Evolutionary conservation across 805 yeast species (phyloP).

Genomic region (Myxozyma monticola): DNA sequence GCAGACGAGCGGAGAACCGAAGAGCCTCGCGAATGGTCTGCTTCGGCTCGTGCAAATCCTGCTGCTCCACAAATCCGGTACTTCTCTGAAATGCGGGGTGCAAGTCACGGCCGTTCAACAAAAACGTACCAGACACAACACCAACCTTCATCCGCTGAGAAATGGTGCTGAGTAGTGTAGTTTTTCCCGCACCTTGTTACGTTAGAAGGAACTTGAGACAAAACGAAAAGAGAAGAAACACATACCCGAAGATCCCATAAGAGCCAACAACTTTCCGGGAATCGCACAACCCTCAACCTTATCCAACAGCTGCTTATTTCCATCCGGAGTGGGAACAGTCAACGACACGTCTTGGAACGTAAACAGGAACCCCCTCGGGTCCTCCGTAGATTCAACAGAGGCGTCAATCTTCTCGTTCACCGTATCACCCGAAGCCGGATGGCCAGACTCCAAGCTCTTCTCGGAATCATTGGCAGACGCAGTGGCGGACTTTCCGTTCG

Average conservation of each 20-base stretch:
- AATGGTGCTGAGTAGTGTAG: slow-evolving; percentile 68
- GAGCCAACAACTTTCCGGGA: slow-evolving; percentile 70
- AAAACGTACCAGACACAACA: slow-evolving; percentile 65
- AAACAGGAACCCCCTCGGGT: slow-evolving; percentile 10
- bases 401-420: neutral
- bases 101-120: slow-evolving; percentile 63
- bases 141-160: slow-evolving; percentile 72
- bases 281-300: slow-evolving; percentile 72
- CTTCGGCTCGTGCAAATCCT: slow-evolving; percentile 65
- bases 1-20: slow-evolving; percentile 62
- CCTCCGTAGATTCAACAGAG: neutral
- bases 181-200: slow-evolving; percentile 70
- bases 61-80: slow-evolving; percentile 77
- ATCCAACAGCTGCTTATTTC: slow-evolving; percentile 51
- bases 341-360: slow-evolving; percentile 32
- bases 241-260: slow-evolving; percentile 64
- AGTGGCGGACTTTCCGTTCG: neutral
- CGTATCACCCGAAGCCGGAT: neutral
- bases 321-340: slow-evolving; percentile 33
- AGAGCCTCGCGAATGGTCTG: slow-evolving; percentile 74
- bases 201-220: neutral
- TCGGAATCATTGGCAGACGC: neutral
- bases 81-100: slow-evolving; percentile 63
- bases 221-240: neutral
- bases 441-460: neutral